Conservation (phyloP, 345 rosid species). For the Clarkia xantiana region DNA sequence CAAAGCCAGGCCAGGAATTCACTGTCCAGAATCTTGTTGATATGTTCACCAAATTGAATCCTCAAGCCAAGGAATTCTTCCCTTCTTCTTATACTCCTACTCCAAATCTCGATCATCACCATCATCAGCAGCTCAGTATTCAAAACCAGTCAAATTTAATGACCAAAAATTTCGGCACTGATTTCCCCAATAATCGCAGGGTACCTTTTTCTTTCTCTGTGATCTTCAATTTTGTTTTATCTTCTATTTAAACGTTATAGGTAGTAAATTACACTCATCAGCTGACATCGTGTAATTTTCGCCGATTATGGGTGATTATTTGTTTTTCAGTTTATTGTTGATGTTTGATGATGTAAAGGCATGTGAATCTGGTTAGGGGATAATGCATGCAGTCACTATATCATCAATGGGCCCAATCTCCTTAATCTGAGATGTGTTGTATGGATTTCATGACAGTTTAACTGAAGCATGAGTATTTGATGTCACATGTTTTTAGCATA, state of each 20-base stretch:
- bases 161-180: constrained; percentile 15
- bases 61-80: constrained; percentile 69
- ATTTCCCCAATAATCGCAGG: constrained; percentile 24
- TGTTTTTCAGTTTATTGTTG: too few relatives aligned
- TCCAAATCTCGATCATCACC: constrained; percentile 5
- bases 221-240: constrained; percentile 1
- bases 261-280: neutral
- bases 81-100: constrained; percentile 35
- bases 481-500: too few relatives aligned
- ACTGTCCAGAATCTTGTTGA: constrained; percentile 59
- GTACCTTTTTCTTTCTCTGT: constrained; percentile 16
- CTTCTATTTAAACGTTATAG: neutral
- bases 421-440: too few relatives aligned
- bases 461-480: too few relatives aligned
- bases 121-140: constrained; percentile 8
- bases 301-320: too few relatives aligned
- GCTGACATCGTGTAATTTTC: too few relatives aligned
- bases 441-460: too few relatives aligned
- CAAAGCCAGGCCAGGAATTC: constrained; percentile 39
- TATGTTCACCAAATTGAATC: constrained; percentile 75
- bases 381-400: too few relatives aligned
- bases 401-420: too few relatives aligned
- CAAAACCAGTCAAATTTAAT: constrained; percentile 12
- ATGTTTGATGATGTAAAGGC: too few relatives aligned
- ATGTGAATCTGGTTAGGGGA: too few relatives aligned